These are phyloP conservation scores for Solanum sparsipilum DNA, from an alignment of 257 asterid species.

Conservation along the genomic window DNA sequence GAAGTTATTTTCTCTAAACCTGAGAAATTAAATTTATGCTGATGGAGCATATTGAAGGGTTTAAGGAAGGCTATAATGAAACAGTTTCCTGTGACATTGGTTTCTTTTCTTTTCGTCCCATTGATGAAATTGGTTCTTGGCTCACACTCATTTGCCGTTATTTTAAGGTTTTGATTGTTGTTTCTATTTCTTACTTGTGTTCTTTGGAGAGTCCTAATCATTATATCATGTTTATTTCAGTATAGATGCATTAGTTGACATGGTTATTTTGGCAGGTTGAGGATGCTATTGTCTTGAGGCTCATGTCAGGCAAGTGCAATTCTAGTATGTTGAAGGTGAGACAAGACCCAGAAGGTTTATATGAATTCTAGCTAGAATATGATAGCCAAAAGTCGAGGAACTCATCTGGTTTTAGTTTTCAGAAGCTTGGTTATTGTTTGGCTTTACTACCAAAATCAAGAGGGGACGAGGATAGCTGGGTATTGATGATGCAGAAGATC, in stretches of 20 bases:
- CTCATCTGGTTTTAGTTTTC: conserved; percentile 25
- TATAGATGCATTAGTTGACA: background rate
- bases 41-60: background rate
- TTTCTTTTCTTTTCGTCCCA: background rate
- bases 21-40: background rate
- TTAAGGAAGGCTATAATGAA: background rate
- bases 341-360: conserved; percentile 1
- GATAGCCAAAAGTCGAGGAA: conserved; percentile 9
- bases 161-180: background rate
- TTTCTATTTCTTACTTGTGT: background rate
- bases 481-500: conserved; percentile 58
- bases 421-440: conserved; percentile 69
- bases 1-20: background rate
- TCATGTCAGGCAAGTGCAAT: conserved; percentile 64
- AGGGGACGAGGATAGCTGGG: conserved; percentile 87
- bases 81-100: background rate
- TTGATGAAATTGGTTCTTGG: background rate
- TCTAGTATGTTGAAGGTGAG: conserved; percentile 51
- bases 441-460: conserved; percentile 76
- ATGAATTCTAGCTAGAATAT: conserved; percentile 5
- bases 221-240: background rate
- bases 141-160: background rate
- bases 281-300: conserved; percentile 54
- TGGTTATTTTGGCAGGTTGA: conserved; percentile 50
- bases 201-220: background rate